These are phyloP conservation scores for grape (Vitis vinifera) DNA, from an alignment of 164 flowering plant species.

Conservation along the genomic window ASM3070453v1 NC_081822.1:10620001-10620500, in stretches of 20 bases:
- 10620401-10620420: conserved; percentile 62
- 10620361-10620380: conserved; percentile 83
- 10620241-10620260: conserved; percentile 64
- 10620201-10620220: conserved; percentile 59
- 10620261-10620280: conserved; percentile 88
- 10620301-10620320: conserved; percentile 80
- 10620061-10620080: conserved; percentile 60
- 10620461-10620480: conserved; percentile 29
- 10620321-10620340: conserved; percentile 44
- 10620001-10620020: conserved; percentile 72
- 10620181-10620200: neutral
- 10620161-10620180: neutral
- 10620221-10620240: conserved; percentile 88
- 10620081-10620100: conserved; percentile 66
- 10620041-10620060: conserved; percentile 76
- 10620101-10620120: conserved; percentile 91
- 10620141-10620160: neutral
- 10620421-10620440: conserved; percentile 69
- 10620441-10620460: conserved; percentile 37
- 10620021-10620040: conserved; percentile 63
- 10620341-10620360: conserved; percentile 85
- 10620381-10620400: conserved; percentile 82
- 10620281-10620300: conserved; percentile 75
- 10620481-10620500: conserved; percentile 32
- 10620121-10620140: conserved; percentile 54